A percentile compares a stretch with the other conserved stretches of the same genome.
These are phyloP conservation scores for Odontarrhena argentea DNA, from an alignment of 345 rosid genomes.

Conservation along the genomic window DNA sequence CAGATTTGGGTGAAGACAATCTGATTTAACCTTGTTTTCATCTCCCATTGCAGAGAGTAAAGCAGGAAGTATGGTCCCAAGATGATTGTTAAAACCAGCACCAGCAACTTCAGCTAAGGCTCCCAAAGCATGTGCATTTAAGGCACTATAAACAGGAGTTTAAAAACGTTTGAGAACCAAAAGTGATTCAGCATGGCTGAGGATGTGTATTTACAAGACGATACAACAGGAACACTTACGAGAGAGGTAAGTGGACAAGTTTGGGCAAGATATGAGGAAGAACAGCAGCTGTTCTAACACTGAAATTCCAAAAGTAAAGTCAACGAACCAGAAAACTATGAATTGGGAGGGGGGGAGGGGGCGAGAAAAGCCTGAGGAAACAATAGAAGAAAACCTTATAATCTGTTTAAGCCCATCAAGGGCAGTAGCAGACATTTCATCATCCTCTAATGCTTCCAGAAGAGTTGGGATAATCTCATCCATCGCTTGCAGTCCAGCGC, in stretches of 20 bases:
- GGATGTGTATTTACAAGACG: slow-evolving; percentile 17
- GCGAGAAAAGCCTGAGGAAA: slow-evolving; percentile 15
- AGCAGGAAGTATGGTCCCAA: slow-evolving; percentile 89
- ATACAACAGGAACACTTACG: slow-evolving; percentile 61
- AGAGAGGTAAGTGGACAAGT: slow-evolving; percentile 86
- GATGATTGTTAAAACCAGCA: slow-evolving; percentile 82
- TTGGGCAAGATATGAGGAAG: slow-evolving; percentile 97
- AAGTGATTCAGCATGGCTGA: slow-evolving; percentile 4
- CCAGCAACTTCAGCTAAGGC: slow-evolving; percentile 99
- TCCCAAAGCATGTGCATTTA: slow-evolving; percentile 97
- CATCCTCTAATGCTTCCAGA: slow-evolving; percentile 91
- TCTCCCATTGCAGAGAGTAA: slow-evolving; percentile 85
- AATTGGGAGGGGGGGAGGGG: not conserved
- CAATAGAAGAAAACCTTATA: slow-evolving; percentile 56
- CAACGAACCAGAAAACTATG: slow-evolving; percentile 21
- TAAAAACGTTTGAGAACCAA: slow-evolving; percentile 13
- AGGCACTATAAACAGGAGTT: slow-evolving; percentile 60
- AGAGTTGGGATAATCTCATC: slow-evolving; percentile 98
- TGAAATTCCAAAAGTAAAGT: slow-evolving; percentile 46
- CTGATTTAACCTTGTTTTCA: slow-evolving; percentile 57
- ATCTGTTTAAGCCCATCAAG: slow-evolving; percentile 97
- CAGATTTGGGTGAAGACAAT: slow-evolving; percentile 11
- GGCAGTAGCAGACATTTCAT: slow-evolving; percentile 85
- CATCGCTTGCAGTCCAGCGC: slow-evolving; percentile 98
- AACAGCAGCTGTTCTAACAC: slow-evolving; percentile 97